Base-by-base conservation (phyloP, 2,329 filamentous ascomycete genomes). In the Hypoxylon sp. region DNA sequence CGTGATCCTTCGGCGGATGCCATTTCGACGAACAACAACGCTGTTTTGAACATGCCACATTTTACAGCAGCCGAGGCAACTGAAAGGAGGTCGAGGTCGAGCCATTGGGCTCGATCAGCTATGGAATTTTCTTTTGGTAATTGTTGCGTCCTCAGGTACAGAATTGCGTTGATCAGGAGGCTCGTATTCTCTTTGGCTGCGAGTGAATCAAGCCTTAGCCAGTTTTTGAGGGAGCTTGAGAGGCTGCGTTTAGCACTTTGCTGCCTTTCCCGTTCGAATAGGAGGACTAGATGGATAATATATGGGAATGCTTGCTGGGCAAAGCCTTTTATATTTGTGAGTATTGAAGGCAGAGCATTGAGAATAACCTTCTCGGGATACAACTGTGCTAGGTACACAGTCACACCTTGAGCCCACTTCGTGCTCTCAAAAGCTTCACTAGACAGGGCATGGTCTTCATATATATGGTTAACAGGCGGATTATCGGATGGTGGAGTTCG, bases 1-100 rank as follows among this genome's bases (percentile, higher is more conserved):
- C 87, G 84, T 2, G 83, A 77, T 15, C 64, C 70, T 31, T 77
- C 77, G 0, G 81, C 79, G 46, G 87, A 84, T 31, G 87, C 86
- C 24, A 93, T 86, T 78, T 99, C 96, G 3, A 91, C 87, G 73
- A 98, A 92, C 6, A 98, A 81, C 1, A 99, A 83, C 2, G 95
- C 93, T 4, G 92, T 92, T 77, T 96, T 96, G 77, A 92, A 91
- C 91, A 98, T 93, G 15, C 91, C 90, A 76, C 95, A 98, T 63
- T 83, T 83, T 10, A 89, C 87, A 5, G 94, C 94, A 39, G 93
- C 92, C 27, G 85, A 81, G 1, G 94, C 89, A 24, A 91, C 91
- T 66, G 87, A 81, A 2, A 89, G 79, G 71, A 91, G 92, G 76
- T 98, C 92, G 27, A 98, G 82, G 27, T 97, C 92, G 17, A 99